Evolutionary conservation across 1,284 basidiomycete genomes (phyloP), one percentile per base, ranked within the genome.

Genomic region (Rhodotorula sp.): DNA sequence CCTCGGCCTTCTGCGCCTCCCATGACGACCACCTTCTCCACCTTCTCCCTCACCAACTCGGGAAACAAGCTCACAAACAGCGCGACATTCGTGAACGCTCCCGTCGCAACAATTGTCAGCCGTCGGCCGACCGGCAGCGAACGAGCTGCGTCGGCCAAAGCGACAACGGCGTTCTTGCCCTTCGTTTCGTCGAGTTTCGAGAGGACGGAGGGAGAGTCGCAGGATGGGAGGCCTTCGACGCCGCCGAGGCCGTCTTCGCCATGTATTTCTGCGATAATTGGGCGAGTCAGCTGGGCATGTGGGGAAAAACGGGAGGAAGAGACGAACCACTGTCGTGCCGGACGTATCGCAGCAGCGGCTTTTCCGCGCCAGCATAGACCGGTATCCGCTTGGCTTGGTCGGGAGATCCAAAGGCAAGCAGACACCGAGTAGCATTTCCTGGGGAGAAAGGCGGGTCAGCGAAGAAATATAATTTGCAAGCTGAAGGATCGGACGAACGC

Each of bases 1-100:
- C 90, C 91, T 20, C 89, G 77, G 7, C 90, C 90, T n/a, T 90
- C 86, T 1, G 86, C 75, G 16, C 91, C 91, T n/a, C 91, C 91
- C 91, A 93, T 92, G 76, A 91, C 90, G 7, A 91, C 88, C 67
- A 92, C 86, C 74, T 90, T 85, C 69, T 89, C 87, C 8, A 92
- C 81, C 15, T 84, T 87, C 4, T 83, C 83, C 31, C 59, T 51
- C n/a, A 90, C 76, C 13, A 93, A 81, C 52, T 90, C 86, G 0
- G 88, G 86, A 78, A 88, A 88, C 1, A 86, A 84, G 68, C 84
- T 85, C 26, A 89, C 83, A 77, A 92, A 91, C 3, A 91, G 80
- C 0, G 89, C 91, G 48, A 90, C 83, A 74, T 93, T 93, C 44
- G 91, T 92, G 86, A 90, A 86, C 6, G 90, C 88, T 0, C 91